Conservation (phyloP, 78 protist genomes). For the Dictyostelium discoideum region DNA sequence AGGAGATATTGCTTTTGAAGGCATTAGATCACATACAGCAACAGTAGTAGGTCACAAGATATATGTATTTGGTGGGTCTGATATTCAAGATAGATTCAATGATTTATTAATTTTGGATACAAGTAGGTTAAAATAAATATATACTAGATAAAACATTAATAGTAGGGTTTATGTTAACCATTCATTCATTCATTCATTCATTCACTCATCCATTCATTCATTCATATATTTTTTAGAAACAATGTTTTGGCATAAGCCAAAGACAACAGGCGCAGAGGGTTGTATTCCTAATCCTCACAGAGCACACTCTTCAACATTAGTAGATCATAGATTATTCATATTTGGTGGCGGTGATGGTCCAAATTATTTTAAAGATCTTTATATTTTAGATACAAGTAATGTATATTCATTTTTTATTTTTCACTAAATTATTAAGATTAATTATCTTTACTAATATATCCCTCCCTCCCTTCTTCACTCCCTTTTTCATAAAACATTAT, state of each 20-base stretch:
- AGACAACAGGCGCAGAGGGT: constrained; percentile 58
- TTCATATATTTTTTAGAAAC: constrained; percentile 9
- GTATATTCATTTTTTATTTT: not conserved
- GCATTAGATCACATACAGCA: constrained; percentile 71
- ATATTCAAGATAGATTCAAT: constrained; percentile 54
- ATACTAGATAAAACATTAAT: not conserved
- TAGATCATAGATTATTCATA: constrained; percentile 34
- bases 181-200: too few species aligned
- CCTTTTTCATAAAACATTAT: too few species aligned
- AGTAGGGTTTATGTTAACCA: too few species aligned
- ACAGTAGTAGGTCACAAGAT: constrained; percentile 70
- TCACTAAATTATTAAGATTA: too few species aligned
- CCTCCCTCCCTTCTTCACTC: too few species aligned
- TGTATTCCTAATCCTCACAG: constrained; percentile 65
- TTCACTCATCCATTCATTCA: not conserved
- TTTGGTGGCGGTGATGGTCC: constrained; percentile 80
- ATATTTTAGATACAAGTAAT: constrained; percentile 60
- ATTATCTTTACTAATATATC: too few species aligned
- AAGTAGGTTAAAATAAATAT: not conserved
- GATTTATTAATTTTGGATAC: constrained; percentile 68
- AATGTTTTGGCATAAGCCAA: constrained; percentile 71
- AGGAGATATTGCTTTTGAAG: constrained; percentile 43
- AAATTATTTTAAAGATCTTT: constrained; percentile 65
- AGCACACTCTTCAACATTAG: constrained; percentile 74
- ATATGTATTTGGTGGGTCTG: constrained; percentile 81